These are phyloP conservation scores for Podospora bellae-mahoneyi DNA, from an alignment of 495 filamentous ascomycete genomes.

Conservation along the genomic window DNA sequence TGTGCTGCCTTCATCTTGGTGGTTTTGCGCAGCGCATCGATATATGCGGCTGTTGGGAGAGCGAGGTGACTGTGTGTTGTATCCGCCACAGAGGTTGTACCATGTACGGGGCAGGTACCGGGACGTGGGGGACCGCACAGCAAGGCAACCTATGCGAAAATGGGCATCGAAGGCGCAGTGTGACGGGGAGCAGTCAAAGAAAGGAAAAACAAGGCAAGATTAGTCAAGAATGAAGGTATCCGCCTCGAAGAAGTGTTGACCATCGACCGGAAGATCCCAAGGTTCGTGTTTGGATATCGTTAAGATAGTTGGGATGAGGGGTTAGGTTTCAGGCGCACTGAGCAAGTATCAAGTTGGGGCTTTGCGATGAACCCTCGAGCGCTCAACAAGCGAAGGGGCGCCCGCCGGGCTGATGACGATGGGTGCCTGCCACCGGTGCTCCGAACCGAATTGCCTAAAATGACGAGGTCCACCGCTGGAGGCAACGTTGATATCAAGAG, in stretches of 20 bases:
- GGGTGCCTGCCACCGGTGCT: not conserved
- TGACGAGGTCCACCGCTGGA: not conserved
- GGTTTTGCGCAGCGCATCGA: conserved; percentile 14
- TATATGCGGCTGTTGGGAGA: not conserved
- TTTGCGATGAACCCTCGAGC: not conserved
- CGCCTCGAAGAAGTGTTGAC: not conserved
- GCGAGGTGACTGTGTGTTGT: not conserved
- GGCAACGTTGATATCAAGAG: not conserved
- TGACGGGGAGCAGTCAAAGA: not conserved
- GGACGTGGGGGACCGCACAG: too few relatives aligned
- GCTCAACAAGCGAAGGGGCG: not conserved
- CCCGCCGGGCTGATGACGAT: not conserved
- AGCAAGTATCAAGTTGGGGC: not conserved
- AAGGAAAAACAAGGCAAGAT: not conserved
- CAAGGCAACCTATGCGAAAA: not conserved
- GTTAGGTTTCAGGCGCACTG: conserved; percentile 6
- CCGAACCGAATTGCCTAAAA: not conserved
- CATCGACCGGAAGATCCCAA: not conserved
- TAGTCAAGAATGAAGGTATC: too few relatives aligned
- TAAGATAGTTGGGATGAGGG: conserved; percentile 2
- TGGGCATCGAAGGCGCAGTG: not conserved
- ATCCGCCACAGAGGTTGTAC: too few relatives aligned
- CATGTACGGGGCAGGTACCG: too few relatives aligned
- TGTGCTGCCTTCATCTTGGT: conserved; percentile 30
- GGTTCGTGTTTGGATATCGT: not conserved